These are phyloP conservation scores for Lachnellula hyalina DNA, from an alignment of 2,329 filamentous ascomycete genomes.

Conservation along the genomic window DNA sequence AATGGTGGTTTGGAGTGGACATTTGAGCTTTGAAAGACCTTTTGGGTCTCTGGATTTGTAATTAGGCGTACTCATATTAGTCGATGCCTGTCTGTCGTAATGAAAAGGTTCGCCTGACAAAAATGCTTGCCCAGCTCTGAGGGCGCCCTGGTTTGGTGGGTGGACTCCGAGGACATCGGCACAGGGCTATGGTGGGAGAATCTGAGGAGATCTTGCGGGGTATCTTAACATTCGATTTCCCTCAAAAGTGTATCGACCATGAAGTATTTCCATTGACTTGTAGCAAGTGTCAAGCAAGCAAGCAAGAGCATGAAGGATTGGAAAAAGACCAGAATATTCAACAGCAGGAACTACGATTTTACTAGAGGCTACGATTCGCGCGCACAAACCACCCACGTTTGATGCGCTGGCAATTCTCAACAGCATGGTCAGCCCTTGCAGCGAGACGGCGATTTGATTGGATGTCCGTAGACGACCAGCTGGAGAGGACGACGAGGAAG, in stretches of 20 bases:
- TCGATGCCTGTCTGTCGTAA: constrained; percentile 2
- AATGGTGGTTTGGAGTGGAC: constrained; percentile 7
- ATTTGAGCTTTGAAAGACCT: constrained; percentile 20
- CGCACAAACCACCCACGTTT: constrained; percentile 27
- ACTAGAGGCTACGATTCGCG: constrained; percentile 17
- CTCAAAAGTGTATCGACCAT: too few species aligned
- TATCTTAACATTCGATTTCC: too few species aligned
- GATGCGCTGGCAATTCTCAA: constrained; percentile 26
- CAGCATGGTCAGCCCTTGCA: constrained; percentile 17
- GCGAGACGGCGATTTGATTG: not conserved
- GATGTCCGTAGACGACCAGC: not conserved
- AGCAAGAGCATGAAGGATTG: not conserved
- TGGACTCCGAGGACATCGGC: not conserved
- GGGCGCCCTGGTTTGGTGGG: not conserved
- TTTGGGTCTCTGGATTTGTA: constrained; percentile 19
- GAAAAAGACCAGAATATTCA: constrained; percentile 2
- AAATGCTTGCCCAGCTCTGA: not conserved
- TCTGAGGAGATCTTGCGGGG: too few species aligned
- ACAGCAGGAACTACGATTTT: constrained; percentile 4
- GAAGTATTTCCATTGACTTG: not conserved
- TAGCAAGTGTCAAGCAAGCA: not conserved
- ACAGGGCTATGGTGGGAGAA: not conserved
- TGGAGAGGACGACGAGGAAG: not conserved
- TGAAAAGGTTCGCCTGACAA: constrained; percentile 2
- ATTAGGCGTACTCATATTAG: constrained; percentile 23